Base-by-base conservation (phyloP, 2,329 filamentous ascomycete genomes). In the Endothia cerciana region DNA sequence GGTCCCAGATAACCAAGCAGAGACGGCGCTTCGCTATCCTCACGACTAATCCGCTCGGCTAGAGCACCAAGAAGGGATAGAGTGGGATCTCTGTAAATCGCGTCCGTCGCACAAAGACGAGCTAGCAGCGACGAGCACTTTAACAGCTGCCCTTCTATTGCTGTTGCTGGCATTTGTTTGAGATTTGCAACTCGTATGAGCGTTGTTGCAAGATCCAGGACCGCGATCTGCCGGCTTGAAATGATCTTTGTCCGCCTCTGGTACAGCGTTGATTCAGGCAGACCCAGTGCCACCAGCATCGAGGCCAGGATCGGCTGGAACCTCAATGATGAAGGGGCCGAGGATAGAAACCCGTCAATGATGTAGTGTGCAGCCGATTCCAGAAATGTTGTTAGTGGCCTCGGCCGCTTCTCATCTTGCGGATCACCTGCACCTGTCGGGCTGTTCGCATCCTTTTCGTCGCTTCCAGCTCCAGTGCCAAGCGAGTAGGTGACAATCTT, bases 1-100 rank as follows among this genome's bases (percentile, higher is more conserved):
- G 92, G 85, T 1, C 93, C 93, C 7, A 99, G 82, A 74, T 97
- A 93, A 40, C 94, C 94, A 28, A 99, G 86, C n/a, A 99, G 83
- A 7, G 94, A 97, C n/a, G 93, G 92, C 0, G 94, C 93, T 71
- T 97, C 93, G n/a, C 83, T 84, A 38, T 85, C 79, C 19, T 83
- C 80, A 68, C 87, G 87, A 30, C 89, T 87, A 30, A 91, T 89
- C 70, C 86, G 89, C 53, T 89, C 83, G 36, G 97, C 88, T 22
- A 97, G 79, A 13, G 89, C 86, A 68, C 93, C 89, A 8, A 97
- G 80, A 2, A 97, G 80, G 33, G 84, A 82, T 40, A 94, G 83
- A 1, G 91, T 86, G 1, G 89, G 84, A 17, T 83, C 81, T 71
- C 86, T 88, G 76, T 91, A 93, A 8, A 79, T 77, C 67, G 91